phyloP scores from a whole-genome alignment of 257 asterid species.

The Solanum chiquidenum region DNA sequence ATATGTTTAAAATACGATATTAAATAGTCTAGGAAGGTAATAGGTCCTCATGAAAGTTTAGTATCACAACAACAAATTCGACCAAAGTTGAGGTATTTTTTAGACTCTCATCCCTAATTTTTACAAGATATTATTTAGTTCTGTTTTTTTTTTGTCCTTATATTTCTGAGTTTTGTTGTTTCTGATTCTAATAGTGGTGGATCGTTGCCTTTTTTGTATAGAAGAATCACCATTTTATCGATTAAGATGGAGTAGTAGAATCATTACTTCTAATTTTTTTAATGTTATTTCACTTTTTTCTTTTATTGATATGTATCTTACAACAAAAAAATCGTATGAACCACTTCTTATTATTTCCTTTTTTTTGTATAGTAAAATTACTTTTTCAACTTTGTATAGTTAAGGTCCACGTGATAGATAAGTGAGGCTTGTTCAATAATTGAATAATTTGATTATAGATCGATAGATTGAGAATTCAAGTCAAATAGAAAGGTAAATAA shows the following conservation, averaged over 20 bases:
- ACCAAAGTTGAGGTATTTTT: too few species aligned
- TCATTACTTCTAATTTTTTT: not conserved
- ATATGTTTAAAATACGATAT: too few species aligned
- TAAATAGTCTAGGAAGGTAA: too few species aligned
- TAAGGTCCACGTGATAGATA: too few species aligned
- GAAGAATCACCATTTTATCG: not conserved
- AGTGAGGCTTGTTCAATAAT: too few species aligned
- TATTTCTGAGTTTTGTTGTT: not conserved
- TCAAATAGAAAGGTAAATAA: not conserved
- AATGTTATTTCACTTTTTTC: not conserved
- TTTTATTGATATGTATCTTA: too few species aligned
- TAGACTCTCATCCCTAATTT: too few species aligned
- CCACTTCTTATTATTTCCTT: too few species aligned
- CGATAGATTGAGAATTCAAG: not conserved
- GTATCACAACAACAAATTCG: too few species aligned
- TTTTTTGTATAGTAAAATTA: too few species aligned
- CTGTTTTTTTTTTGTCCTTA: not conserved
- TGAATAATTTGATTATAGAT: not conserved
- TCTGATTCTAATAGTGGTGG: not conserved
- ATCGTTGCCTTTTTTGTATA: not conserved
- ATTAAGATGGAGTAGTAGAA: not conserved
- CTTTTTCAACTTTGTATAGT: not conserved
- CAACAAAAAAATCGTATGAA: not conserved
- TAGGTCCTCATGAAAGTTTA: too few species aligned
- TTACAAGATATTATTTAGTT: too few species aligned